Conservation (phyloP, 2,329 filamentous ascomycete genomes). For the Calonectria leucothoes region DNA sequence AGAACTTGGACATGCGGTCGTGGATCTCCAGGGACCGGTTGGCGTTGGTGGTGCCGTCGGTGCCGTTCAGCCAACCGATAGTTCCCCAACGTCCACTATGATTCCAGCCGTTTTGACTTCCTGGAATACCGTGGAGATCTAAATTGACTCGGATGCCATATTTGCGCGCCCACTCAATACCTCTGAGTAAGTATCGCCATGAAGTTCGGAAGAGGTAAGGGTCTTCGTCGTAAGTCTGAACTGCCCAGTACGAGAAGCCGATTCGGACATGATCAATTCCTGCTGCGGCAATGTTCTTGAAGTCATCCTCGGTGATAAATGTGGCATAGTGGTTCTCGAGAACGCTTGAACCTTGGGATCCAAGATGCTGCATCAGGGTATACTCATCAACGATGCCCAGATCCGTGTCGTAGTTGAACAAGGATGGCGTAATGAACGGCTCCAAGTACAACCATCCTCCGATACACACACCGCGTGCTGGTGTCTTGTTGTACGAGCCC, state of each 20-base stretch:
- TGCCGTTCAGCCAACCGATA: slow-evolving; percentile 93
- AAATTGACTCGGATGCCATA: slow-evolving; percentile 93
- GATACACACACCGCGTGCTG: slow-evolving; percentile 90
- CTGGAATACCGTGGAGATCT: slow-evolving; percentile 90
- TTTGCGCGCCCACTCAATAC: slow-evolving; percentile 93
- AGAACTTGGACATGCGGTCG: slow-evolving; percentile 88
- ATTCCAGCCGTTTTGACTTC: slow-evolving; percentile 98
- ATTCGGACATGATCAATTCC: slow-evolving; percentile 98
- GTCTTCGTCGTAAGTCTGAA: slow-evolving; percentile 85
- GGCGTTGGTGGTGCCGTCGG: slow-evolving; percentile 80
- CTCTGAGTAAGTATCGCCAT: slow-evolving; percentile 93
- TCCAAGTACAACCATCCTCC: slow-evolving; percentile 96
- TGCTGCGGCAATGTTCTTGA: slow-evolving; percentile 84
- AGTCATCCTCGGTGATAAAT: slow-evolving; percentile 87
- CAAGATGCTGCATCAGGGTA: slow-evolving; percentile 79
- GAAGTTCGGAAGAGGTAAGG: slow-evolving; percentile 88
- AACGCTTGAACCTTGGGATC: slow-evolving; percentile 70
- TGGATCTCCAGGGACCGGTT: slow-evolving; percentile 89
- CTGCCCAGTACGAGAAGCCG: slow-evolving; percentile 94
- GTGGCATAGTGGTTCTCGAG: slow-evolving; percentile 93
- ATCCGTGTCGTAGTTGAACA: slow-evolving; percentile 77
- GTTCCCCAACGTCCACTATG: slow-evolving; percentile 86
- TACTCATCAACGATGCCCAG: slow-evolving; percentile 87
- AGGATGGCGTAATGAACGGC: slow-evolving; percentile 93
- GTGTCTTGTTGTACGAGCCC: slow-evolving; percentile 79